Evolutionary conservation across 1,284 basidiomycete genomes (phyloP), one percentile per base, ranked within the genome.

Genomic region (Pascua sp.): DNA sequence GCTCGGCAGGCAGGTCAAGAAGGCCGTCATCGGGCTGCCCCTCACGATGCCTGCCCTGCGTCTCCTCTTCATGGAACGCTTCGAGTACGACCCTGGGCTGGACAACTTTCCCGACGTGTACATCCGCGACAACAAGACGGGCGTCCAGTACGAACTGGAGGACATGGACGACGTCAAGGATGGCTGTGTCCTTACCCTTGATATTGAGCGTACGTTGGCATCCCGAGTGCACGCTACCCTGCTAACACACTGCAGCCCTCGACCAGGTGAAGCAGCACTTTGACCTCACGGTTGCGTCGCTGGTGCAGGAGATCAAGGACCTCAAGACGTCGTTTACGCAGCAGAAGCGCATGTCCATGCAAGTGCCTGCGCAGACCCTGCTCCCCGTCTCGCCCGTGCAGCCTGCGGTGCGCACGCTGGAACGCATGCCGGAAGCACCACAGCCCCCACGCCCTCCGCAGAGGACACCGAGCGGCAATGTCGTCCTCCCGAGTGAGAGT

Each of bases 231-330:
- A 24, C 8, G 16, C 18, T 18, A 36, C 3, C 24, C 8, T 53
- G 17, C 40, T 44, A 36, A 47, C 38, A 8, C 15, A 37, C 8
- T 4, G n/a, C 68, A 96, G 92, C 92, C 12, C 85, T 98, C 53
- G 95, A 98, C 76, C 95, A 98, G 76, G 95, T 98, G 74, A 97
- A 96, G 75, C 92, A 96, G 71, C 95, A 98, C 71, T 93, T 98
- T 63, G 95, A 98, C 71, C 72, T 86, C 4, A 91, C 94, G 63
- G 90, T 98, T 57, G 86, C 87, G 0, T 80, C 80, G 1, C 80
- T 98, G n/a, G 85, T 90, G 13, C 86, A 90, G 64, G 95, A 98
- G 64, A 84, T 98, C 72, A 92, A 93, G 65, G 95, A 98, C 55
- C 82, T 98, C 59, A 89, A 87, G 67, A 80, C 82, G 7, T 81